Evolutionary conservation across 2,329 filamentous ascomycete genomes (phyloP).

Genomic region (Macrophomina pseudophaseolina): DNA sequence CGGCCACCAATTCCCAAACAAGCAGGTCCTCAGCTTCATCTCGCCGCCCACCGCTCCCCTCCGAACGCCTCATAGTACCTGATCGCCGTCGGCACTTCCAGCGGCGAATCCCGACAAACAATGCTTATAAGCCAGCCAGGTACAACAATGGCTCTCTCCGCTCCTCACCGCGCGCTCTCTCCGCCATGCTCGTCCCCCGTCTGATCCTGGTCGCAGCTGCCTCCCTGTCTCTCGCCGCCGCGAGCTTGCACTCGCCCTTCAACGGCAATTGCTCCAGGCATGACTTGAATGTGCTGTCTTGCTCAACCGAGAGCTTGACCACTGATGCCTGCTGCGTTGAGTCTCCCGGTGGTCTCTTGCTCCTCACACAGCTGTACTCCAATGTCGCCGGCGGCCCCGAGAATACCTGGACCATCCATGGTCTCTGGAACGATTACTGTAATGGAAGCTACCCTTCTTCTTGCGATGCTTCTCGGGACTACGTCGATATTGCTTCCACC

Average conservation of each 20-base stretch:
- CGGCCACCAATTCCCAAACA: constrained; percentile 15
- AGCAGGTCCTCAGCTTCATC: constrained; percentile 11
- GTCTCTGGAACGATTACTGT: constrained; percentile 67
- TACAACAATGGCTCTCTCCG: constrained; percentile 15
- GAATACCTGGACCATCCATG: constrained; percentile 77
- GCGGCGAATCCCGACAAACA: not conserved
- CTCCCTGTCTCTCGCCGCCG: constrained; percentile 21
- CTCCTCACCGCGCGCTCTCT: constrained; percentile 5
- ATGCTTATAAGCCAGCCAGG: constrained; percentile 27
- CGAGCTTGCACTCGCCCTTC: constrained; percentile 17
- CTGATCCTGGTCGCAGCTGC: constrained; percentile 25
- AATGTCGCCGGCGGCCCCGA: constrained; percentile 47
- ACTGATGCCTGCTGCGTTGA: constrained; percentile 24
- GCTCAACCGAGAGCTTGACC: constrained; percentile 21
- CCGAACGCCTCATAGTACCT: constrained; percentile 15
- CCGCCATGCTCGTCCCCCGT: constrained; percentile 10
- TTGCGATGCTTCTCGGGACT: constrained; percentile 19
- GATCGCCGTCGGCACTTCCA: not conserved
- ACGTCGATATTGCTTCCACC: constrained; percentile 39
- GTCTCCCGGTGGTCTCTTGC: constrained; percentile 22
- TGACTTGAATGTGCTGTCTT: constrained; percentile 19
- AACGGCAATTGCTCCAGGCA: constrained; percentile 21
- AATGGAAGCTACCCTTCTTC: constrained; percentile 70
- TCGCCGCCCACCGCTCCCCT: constrained; percentile 9
- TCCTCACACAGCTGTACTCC: constrained; percentile 24